These are phyloP conservation scores for Phylloporus scabripes DNA, from an alignment of 768 basidiomycete genomes.

Conservation along the genomic window DNA sequence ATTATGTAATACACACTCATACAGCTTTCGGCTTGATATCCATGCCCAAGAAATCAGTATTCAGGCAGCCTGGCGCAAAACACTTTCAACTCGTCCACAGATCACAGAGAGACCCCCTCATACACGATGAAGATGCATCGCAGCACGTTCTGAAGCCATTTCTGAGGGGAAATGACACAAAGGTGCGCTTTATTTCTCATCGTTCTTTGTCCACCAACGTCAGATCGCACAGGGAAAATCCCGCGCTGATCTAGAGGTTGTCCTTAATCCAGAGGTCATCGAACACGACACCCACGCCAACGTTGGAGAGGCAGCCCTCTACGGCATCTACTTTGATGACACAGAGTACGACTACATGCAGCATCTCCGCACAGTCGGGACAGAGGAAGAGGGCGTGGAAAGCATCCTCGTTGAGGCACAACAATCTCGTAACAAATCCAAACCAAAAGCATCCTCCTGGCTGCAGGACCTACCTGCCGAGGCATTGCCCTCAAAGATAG, in stretches of 20 bases:
- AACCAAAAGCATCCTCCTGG: slow-evolving; percentile 31
- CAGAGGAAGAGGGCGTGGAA: slow-evolving; percentile 76
- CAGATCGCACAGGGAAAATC: slow-evolving; percentile 56
- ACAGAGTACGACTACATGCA: slow-evolving; percentile 98
- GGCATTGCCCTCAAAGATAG: slow-evolving; percentile 62
- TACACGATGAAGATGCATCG: slow-evolving; percentile 86
- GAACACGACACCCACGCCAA: slow-evolving; percentile 46
- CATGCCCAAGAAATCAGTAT: slow-evolving; percentile 83
- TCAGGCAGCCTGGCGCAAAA: slow-evolving; percentile 81
- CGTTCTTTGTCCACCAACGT: background rate
- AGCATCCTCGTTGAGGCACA: slow-evolving; percentile 79
- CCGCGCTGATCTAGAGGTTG: slow-evolving; percentile 69
- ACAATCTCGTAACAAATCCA: slow-evolving; percentile 32
- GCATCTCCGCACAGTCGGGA: slow-evolving; percentile 77
- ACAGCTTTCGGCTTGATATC: slow-evolving; percentile 3
- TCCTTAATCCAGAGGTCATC: slow-evolving; percentile 45
- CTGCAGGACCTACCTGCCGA: slow-evolving; percentile 62
- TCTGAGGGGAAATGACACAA: slow-evolving; percentile 64
- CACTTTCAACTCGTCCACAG: slow-evolving; percentile 98
- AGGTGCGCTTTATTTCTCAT: slow-evolving; percentile 35
- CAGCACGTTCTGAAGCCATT: slow-evolving; percentile 86
- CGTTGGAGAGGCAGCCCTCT: slow-evolving; percentile 81
- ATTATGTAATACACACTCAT: slow-evolving; percentile 25
- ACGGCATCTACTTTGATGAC: slow-evolving; percentile 94
- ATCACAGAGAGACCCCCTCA: slow-evolving; percentile 92